Base-by-base conservation (phyloP, 2,329 filamentous ascomycete species). In the Neonectria sp. region DNA sequence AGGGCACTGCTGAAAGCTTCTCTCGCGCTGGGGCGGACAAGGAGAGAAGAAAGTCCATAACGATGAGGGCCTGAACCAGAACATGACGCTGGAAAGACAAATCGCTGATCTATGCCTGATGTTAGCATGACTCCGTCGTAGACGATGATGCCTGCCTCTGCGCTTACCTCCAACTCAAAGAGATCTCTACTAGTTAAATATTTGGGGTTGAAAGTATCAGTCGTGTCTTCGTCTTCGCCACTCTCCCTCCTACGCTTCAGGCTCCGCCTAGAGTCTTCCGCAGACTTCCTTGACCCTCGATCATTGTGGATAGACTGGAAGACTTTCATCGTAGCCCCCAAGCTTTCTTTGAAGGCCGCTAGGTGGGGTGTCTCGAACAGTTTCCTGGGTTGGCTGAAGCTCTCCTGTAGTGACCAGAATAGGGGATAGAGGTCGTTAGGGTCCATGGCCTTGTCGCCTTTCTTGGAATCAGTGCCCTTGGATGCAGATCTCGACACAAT, bases 161-260 rank as follows among this genome's bases (percentile, higher is more conserved):
- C 60, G 29, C 52, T 67, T 86, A 94, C 93, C 88, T 99, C 96
- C 52, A 99, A 89, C 75, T 97, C 94, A 80, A 99, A 99, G 1
- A 99, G 86, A 79, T 99, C 97, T 71, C 93, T 89, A 79, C 95
- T 98, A n/a, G 96, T 99, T 21, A 99, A 88, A 79, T 99, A 99
- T 78, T 98, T 99, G 1, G 97, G 95, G 76, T 99, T 99, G 82
- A 97, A 98, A 27, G 78, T 73, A 60, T 79, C 80, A 1, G 75
- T 70, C 17, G 71, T 69, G 61, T 89, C 88, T 8, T 89, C 88
- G 58, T 89, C 86, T 31, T 82, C 82, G 48, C 86, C 86, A 21
- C 71, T 72, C 12, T 88, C 86, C 49, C 88, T 85, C 79, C 95
- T 97, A 63, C 94, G 89, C 81, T 95, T 97, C 60, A 86, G 76